These are phyloP conservation scores for Trapa bicornis DNA, from an alignment of 345 rosid species.

Conservation along the genomic window DNA sequence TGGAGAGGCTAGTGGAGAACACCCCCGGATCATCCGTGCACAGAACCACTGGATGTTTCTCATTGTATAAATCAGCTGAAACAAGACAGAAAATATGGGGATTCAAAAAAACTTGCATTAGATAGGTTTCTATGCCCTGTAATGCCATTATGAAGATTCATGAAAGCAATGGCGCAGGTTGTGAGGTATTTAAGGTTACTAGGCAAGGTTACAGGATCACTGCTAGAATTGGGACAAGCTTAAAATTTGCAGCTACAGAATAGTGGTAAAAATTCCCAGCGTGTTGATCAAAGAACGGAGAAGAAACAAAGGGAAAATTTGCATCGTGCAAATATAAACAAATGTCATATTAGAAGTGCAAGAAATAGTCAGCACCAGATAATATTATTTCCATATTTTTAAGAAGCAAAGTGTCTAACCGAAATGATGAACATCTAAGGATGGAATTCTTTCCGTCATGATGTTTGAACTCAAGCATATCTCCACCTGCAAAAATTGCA, in stretches of 20 bases:
- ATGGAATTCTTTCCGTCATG: constrained; percentile 61
- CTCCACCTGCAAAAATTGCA: constrained; percentile 59
- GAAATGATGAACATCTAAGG: constrained; percentile 81
- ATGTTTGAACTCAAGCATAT: constrained; percentile 93
- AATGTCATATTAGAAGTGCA: neutral
- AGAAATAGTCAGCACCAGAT: neutral
- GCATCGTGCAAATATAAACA: neutral
- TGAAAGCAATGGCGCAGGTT: no score
- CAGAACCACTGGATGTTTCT: constrained; percentile 59
- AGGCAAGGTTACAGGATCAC: no score
- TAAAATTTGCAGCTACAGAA: no score
- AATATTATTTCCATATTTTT: neutral
- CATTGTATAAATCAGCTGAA: constrained; percentile 58
- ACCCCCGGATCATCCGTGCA: constrained; percentile 93
- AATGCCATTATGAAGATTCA: no score
- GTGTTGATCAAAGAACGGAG: no score
- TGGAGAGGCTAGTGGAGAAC: constrained; percentile 66
- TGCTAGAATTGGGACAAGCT: no score
- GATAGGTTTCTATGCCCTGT: neutral
- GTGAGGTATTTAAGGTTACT: no score
- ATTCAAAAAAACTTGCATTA: neutral
- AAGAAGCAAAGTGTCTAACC: constrained; percentile 30
- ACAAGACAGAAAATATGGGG: neutral
- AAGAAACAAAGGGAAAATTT: no score
- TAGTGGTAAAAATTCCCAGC: no score